Evolutionary conservation across 257 asterid species (phyloP), one percentile per base, ranked within the genome.

Genomic region (Fraxinus excelsior): DNA sequence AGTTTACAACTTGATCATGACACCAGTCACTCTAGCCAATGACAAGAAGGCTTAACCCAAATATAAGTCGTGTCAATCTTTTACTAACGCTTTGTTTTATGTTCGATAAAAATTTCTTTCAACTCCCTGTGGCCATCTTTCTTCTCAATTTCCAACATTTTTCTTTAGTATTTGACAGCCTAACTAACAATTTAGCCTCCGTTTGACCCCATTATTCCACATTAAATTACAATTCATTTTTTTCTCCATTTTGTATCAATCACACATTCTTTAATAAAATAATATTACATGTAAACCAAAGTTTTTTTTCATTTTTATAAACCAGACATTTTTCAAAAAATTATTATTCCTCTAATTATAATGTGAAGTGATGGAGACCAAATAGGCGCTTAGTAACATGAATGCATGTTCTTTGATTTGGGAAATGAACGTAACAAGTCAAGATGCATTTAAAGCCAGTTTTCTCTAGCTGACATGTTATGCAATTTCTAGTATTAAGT

Each of bases 381-480:
- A 29, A 29, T 29, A 2, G 32, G 32, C 32, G 5, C 34, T 31
- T 40, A 21, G 67, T 60, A 84, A 85, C 67, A 83, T 88, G 91
- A 86, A 38, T 82, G 81, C 95, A 89, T 87, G 90, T 89, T 87
- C 88, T 75, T 35, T 56, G 65, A 5, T n/a, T 3, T n/a, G 65
- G 65, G 65, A 56, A 56, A n/a, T 5, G 21, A 6, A 56, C 4
- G 65, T 56, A 56, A 56, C 26, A 1, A 56, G 65, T 56, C 28
- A n/a, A 21, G 26, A n/a, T 23, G 12, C 65, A 19, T 21, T 56
- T 19, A 56, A n/a, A 23, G 65, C 25, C 65, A 5, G 26, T 56
- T 19, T 56, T 56, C 65, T 56, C 65, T 28, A n/a, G 65, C 26
- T 19, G 29, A 56, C 65, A 56, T 21, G 1, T 21, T 19, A 53